Conservation (phyloP, 2,329 filamentous ascomycete genomes). For the Xylariales sp. region DNA sequence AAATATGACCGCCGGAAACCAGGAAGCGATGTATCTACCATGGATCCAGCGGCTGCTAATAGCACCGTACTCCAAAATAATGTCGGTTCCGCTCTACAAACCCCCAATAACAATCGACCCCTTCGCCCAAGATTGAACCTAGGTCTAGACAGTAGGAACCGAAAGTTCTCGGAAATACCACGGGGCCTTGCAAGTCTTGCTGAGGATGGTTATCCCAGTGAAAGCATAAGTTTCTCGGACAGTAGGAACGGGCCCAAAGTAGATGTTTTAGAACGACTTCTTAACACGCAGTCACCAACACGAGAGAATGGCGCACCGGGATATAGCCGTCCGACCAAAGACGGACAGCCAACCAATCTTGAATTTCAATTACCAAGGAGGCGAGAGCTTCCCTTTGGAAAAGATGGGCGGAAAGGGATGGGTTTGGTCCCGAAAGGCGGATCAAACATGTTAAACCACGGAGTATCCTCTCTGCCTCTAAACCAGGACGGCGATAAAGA, state of each 20-base stretch:
- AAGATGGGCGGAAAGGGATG: constrained; percentile 37
- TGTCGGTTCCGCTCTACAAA: constrained; percentile 3
- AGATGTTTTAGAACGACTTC: constrained; percentile 41
- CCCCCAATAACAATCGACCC: constrained; percentile 17
- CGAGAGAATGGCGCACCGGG: constrained; percentile 24
- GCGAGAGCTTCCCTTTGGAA: constrained; percentile 57
- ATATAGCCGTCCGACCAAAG: constrained; percentile 11
- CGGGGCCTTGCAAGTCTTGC: constrained; percentile 42
- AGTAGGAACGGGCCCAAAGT: constrained; percentile 16
- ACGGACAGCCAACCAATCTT: constrained; percentile 27
- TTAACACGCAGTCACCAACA: constrained; percentile 40
- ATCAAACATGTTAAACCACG: constrained; percentile 24
- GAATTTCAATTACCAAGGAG: constrained; percentile 52
- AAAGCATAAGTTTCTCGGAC: constrained; percentile 2
- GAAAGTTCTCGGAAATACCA: constrained; percentile 20
- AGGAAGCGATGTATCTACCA: not conserved
- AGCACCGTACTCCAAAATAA: not conserved
- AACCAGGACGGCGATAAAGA: constrained; percentile 35
- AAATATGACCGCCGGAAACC: not conserved
- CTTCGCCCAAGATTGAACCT: constrained; percentile 14
- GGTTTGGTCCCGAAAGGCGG: constrained; percentile 21
- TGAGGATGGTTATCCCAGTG: constrained; percentile 42
- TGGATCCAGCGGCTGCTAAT: constrained; percentile 7
- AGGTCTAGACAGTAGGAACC: constrained; percentile 8
- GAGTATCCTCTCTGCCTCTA: constrained; percentile 14